Conservation (phyloP, 2,329 filamentous ascomycete species). For the Cryphonectria parasitica region DNA sequence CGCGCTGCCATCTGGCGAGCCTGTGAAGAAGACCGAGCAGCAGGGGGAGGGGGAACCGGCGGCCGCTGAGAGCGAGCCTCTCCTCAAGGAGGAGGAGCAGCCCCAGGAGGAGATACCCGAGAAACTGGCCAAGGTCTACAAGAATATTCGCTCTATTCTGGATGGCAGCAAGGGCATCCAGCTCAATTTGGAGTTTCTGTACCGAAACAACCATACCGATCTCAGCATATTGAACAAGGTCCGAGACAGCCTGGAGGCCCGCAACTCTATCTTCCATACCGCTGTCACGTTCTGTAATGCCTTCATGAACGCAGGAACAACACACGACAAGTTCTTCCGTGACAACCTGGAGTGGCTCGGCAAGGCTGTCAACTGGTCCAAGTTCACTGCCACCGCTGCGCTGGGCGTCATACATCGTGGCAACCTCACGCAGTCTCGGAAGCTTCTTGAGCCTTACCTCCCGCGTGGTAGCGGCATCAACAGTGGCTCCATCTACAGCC, state of each 20-base stretch:
- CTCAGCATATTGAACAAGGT: conserved; percentile 93
- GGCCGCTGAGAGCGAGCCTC: conserved; percentile 50
- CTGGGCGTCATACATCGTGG: conserved; percentile 96
- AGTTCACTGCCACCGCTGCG: conserved; percentile 96
- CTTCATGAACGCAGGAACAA: conserved; percentile 99
- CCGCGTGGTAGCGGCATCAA: conserved; percentile 76
- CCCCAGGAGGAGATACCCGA: conserved; percentile 59
- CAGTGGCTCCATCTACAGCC: conserved; percentile 88
- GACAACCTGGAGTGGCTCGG: conserved; percentile 98
- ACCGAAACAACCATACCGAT: conserved; percentile 93
- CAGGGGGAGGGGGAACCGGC: conserved; percentile 50
- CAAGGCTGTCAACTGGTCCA: conserved; percentile 99
- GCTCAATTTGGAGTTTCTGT: conserved; percentile 94
- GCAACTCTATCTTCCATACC: conserved; percentile 98
- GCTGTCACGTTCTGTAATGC: conserved; percentile 97
- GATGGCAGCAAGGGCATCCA: conserved; percentile 93
- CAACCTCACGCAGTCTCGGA: conserved; percentile 90
- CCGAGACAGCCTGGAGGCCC: conserved; percentile 86
- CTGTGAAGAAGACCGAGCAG: conserved; percentile 46
- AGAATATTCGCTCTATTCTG: conserved; percentile 70
- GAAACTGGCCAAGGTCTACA: conserved; percentile 60
- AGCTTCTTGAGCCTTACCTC: conserved; percentile 92
- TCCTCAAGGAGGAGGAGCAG: conserved; percentile 50
- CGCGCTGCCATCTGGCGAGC: conserved; percentile 66
- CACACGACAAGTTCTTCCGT: conserved; percentile 97